Evolutionary conservation across 352 stramenopile genomes (phyloP), one percentile per base, ranked within the genome.

Genomic region (Phytophthora litchii): DNA sequence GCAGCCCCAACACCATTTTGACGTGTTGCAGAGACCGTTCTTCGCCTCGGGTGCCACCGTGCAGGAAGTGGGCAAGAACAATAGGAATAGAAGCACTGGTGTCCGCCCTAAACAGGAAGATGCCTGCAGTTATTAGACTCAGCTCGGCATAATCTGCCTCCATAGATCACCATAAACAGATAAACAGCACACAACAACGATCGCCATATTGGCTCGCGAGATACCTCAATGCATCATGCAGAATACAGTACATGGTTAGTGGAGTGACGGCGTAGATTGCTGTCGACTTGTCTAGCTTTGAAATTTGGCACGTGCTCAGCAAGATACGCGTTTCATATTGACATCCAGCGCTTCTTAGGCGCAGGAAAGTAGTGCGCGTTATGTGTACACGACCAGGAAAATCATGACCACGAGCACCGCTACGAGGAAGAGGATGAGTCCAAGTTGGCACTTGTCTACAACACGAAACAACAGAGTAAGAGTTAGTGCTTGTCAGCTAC

Each of bases 331-430:
- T 48, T 59, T 59, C 37, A 48, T 49, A 60, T 48, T 53, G 14
- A 50, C 32, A 20, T 42, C 29, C 19, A 19, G 25, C 16, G 21
- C 32, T 58, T 35, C 17, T 37, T 5, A 40, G 41, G n/a, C 41
- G 37, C 21, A 46, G 10, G 37, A 48, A 25, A 13, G 31, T 21
- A 35, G 19, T 53, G 9, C 23, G 38, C 12, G 38, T 69, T 82
- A 93, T 67, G 83, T 91, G 67, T 93, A 93, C 54, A 93, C 86
- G 65, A 93, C 81, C 44, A 93, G 69, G 54, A 93, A 90, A 55
- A 91, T 55, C 77, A 93, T 89, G 36, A 86, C 74, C 17, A 82
- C 70, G 31, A 93, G 69, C 37, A 91, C 76, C 10, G 76, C 70
- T 40, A 78, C 69, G 35, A 93, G 60, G 23, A 93, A 77, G 37